phyloP scores from a whole-genome alignment of 805 yeast genomes.

The Kodamaea kakaduensis region DNA sequence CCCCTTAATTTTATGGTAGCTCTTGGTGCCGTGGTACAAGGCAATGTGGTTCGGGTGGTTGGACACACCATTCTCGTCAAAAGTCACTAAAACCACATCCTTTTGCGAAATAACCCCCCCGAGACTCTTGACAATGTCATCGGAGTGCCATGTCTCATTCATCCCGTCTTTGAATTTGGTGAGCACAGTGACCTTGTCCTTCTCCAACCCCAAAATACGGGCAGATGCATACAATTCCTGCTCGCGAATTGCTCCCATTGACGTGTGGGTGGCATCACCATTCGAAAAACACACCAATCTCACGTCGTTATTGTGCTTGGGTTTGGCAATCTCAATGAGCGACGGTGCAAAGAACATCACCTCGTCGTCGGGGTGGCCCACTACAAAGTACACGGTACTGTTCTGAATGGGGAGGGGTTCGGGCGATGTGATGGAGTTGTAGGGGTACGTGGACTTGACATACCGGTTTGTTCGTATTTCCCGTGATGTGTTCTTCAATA shows the following conservation, averaged over 20 bases:
- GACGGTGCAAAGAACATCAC: constrained; percentile 95
- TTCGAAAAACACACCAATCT: constrained; percentile 66
- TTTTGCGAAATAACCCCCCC: constrained; percentile 19
- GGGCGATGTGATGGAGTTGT: constrained; percentile 34
- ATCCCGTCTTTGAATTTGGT: constrained; percentile 59
- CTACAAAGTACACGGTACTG: constrained; percentile 47
- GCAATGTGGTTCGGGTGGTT: constrained; percentile 83
- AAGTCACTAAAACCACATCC: constrained; percentile 55
- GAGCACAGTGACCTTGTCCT: constrained; percentile 43
- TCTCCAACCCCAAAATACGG: constrained; percentile 46
- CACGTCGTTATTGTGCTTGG: constrained; percentile 47
- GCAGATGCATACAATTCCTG: constrained; percentile 58
- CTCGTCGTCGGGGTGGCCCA: constrained; percentile 98
- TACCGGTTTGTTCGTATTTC: constrained; percentile 26
- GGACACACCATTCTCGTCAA: constrained; percentile 81
- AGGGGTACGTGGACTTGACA: constrained; percentile 26
- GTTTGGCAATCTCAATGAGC: constrained; percentile 46
- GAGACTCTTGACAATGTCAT: constrained; percentile 39
- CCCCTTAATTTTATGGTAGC: constrained; percentile 21
- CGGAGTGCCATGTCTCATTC: constrained; percentile 57
- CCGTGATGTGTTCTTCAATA: constrained; percentile 25
- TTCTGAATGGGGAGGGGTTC: constrained; percentile 30
- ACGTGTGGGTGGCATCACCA: constrained; percentile 65
- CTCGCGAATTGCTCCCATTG: constrained; percentile 61
- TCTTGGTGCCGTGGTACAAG: constrained; percentile 47